Percentiles rank a stretch among this genome's conserved stretches.
phyloP scores from a whole-genome alignment of 805 yeast genomes.

The Ogataea philodendri region DNA sequence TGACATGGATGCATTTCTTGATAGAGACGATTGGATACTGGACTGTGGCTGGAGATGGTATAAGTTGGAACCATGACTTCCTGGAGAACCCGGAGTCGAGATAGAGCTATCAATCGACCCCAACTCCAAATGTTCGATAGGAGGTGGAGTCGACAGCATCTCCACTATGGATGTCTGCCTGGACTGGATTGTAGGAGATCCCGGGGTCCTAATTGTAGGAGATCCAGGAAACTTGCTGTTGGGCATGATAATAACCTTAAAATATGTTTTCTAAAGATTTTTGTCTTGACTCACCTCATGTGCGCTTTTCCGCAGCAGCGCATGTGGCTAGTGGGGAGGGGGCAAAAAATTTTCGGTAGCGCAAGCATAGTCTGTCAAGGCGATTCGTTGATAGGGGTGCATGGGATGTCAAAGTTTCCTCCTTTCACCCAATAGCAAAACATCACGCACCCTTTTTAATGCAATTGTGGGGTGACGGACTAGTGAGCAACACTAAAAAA shows the following conservation, averaged over 20 bases:
- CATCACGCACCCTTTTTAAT: too few relatives aligned
- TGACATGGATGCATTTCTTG: conserved; percentile 39
- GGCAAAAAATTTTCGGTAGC: conserved; percentile 6
- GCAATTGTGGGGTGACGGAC: too few relatives aligned
- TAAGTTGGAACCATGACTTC: conserved; percentile 9
- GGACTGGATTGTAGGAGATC: conserved; percentile 33
- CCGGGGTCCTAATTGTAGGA: conserved; percentile 38
- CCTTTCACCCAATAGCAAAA: too few relatives aligned
- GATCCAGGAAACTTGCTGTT: conserved; percentile 36
- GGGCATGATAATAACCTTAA: conserved; percentile 14
- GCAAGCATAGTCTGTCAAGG: neutral
- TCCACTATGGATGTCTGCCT: conserved; percentile 73
- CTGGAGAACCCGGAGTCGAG: conserved; percentile 20
- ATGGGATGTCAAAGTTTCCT: too few relatives aligned
- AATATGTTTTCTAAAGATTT: neutral
- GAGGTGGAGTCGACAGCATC: conserved; percentile 74
- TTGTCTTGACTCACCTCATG: conserved; percentile 12
- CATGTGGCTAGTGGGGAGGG: conserved; percentile 10
- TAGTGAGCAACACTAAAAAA: too few relatives aligned
- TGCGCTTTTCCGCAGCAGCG: conserved; percentile 5
- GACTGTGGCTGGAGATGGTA: conserved; percentile 7
- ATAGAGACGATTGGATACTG: conserved; percentile 22
- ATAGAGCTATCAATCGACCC: conserved; percentile 14
- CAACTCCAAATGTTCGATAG: conserved; percentile 38
- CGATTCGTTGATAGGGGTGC: neutral